Conservation (phyloP, 495 filamentous ascomycete genomes). For the Friedmanniomyces simplex region DNA sequence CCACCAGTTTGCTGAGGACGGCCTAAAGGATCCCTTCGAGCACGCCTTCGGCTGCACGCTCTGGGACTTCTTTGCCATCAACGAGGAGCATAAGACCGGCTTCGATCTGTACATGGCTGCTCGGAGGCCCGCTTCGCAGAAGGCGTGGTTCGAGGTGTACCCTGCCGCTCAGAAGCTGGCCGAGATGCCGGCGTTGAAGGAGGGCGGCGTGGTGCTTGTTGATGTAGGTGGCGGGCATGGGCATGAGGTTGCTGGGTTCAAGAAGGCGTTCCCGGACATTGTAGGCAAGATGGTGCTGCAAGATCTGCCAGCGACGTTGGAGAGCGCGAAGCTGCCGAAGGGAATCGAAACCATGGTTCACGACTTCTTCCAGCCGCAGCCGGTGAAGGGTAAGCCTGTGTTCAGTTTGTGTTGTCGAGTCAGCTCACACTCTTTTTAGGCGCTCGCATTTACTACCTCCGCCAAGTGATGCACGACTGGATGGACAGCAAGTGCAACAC, state of each 20-base stretch:
- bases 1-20: conserved; percentile 2
- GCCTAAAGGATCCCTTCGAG: conserved; percentile 2
- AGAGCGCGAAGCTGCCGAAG: neutral
- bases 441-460: conserved; percentile 15
- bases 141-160: conserved; percentile 12
- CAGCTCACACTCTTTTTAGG: neutral
- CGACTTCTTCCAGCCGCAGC: conserved; percentile 16
- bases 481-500: conserved; percentile 3
- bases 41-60: conserved; percentile 8
- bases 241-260: conserved; percentile 7
- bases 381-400: conserved; percentile 2
- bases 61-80: conserved; percentile 1
- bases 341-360: conserved; percentile 4
- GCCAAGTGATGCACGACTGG: conserved; percentile 18
- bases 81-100: neutral
- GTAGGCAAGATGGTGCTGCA: conserved; percentile 10
- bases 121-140: neutral
- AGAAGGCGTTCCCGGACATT: neutral
- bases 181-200: neutral
- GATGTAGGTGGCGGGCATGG: conserved; percentile 16
- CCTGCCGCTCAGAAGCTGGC: conserved; percentile 1
- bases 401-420: neutral
- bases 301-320: conserved; percentile 7
- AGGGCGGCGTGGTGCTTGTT: conserved; percentile 1
- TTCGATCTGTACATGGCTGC: conserved; percentile 15